Base-by-base conservation (phyloP, 208 protist species). In the Trichomonas tenax region DNA sequence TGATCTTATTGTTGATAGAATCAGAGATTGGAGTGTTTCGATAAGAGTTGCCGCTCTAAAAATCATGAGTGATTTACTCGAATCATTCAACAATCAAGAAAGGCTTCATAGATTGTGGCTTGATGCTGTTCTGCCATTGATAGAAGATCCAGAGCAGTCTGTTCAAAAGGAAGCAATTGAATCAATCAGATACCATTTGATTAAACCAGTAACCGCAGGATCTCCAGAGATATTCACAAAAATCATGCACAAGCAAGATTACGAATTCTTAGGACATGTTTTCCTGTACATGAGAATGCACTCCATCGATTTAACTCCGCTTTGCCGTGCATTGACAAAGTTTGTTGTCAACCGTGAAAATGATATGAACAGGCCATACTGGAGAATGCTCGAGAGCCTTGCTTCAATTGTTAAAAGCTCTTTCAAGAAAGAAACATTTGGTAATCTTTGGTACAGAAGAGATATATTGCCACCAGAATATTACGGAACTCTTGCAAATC, bases 391-490 rank as follows among this genome's bases (percentile, higher is more conserved):
- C 17, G 86, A 93, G 36, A 38, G 31, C 15, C 31, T 93, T 17
- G 14, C 86, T 49, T 26, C 26, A 48, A 44, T 93, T 38, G 86
- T 48, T 48, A 40, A 41, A 34, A 34, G 14, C 6, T 44, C 41
- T 38, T 51, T 93, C n/a, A 93, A 93, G 31, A 41, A 41, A 93
- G 44, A 93, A 38, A 23, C 15, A 21, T 93, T 93, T 51, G 46
- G 4, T 8, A 23, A 93, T 34, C 14, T 93, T 17, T 93, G 86
- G 86, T 34, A 93, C 8, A 2, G 26, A 38, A 93, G 34, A 51
- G n/a, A 93, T 93, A 93, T 26, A 38, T 9, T 93, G 21, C 86
- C 86, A 51, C 86, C 86, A 41, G 86, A 93, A 51, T 93, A 93
- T 51, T 93, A 51, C 21, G 15, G 15, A 11, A 93, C 45, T 38